A percentile compares a stretch with the other conserved stretches of the same genome.
Evolutionary conservation across 2,329 filamentous ascomycete species (phyloP).

Genomic region (Bipolaris bicolor): DNA sequence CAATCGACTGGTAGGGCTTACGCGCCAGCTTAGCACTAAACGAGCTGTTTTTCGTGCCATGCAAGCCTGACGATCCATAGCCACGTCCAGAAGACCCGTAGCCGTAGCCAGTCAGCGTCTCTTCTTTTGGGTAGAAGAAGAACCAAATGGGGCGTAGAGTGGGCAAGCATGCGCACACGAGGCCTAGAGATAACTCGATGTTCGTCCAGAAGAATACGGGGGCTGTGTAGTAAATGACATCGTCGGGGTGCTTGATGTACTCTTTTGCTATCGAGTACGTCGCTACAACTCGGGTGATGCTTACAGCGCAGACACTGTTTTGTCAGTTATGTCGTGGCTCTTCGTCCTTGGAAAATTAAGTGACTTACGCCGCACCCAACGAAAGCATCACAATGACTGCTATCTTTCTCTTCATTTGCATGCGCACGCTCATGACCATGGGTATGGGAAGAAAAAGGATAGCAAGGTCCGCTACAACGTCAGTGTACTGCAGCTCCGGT

Average conservation of each 20-base stretch:
- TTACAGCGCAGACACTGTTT: slow-evolving; percentile 29
- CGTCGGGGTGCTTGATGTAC: slow-evolving; percentile 27
- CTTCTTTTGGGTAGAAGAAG: slow-evolving; percentile 21
- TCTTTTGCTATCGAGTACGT: slow-evolving; percentile 28
- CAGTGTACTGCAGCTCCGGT: slow-evolving; percentile 21
- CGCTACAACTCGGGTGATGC: slow-evolving; percentile 28
- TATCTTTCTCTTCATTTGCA: slow-evolving; percentile 27
- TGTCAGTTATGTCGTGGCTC: slow-evolving; percentile 5
- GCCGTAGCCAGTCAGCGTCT: slow-evolving; percentile 15
- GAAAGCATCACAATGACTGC: slow-evolving; percentile 31
- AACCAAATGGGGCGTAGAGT: slow-evolving; percentile 35
- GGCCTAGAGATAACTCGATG: slow-evolving; percentile 35
- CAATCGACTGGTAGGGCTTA: slow-evolving; percentile 28
- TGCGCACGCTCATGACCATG: slow-evolving; percentile 30
- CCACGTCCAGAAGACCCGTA: slow-evolving; percentile 21
- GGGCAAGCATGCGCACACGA: slow-evolving; percentile 35
- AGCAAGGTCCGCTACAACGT: slow-evolving; percentile 28
- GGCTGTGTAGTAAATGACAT: slow-evolving; percentile 34
- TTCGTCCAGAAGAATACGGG: slow-evolving; percentile 41
- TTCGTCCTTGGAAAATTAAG: not conserved
- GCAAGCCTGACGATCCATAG: slow-evolving; percentile 21
- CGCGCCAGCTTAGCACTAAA: slow-evolving; percentile 17
- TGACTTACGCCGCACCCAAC: slow-evolving; percentile 29
- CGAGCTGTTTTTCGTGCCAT: slow-evolving; percentile 16
- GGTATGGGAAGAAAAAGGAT: slow-evolving; percentile 35